Percentiles rank a stretch among this genome's conserved stretches.
These are phyloP conservation scores for Aspergillus tubingensis DNA, from an alignment of 2,329 filamentous ascomycete species.

Conservation along the genomic window DNA sequence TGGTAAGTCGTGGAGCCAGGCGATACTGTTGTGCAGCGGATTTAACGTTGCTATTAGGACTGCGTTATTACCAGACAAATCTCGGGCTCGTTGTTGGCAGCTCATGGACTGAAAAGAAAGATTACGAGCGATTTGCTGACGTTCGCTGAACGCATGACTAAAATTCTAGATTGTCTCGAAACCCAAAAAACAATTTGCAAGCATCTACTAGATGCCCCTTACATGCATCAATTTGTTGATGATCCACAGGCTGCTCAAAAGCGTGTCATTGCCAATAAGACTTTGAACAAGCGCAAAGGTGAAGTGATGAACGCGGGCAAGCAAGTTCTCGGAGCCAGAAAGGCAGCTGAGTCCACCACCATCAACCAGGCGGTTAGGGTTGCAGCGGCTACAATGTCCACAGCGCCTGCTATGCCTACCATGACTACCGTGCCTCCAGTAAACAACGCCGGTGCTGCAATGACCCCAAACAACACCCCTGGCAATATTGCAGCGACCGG, in stretches of 20 bases:
- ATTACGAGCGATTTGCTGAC: slow-evolving; percentile 15
- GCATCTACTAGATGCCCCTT: slow-evolving; percentile 39
- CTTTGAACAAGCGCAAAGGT: slow-evolving; percentile 36
- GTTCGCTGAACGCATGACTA: slow-evolving; percentile 26
- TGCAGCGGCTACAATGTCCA: background rate
- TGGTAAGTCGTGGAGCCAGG: slow-evolving; percentile 24
- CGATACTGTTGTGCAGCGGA: background rate
- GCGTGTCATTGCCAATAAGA: slow-evolving; percentile 37
- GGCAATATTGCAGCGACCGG: background rate
- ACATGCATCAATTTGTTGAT: slow-evolving; percentile 38
- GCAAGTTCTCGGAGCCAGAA: slow-evolving; percentile 19
- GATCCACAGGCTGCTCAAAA: slow-evolving; percentile 34
- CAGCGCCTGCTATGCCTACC: no score
- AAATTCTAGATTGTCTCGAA: slow-evolving; percentile 24
- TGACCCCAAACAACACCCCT: background rate
- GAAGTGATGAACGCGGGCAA: slow-evolving; percentile 37
- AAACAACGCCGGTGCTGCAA: background rate
- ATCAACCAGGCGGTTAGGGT: background rate
- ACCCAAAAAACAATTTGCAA: slow-evolving; percentile 44
- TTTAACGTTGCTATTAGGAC: slow-evolving; percentile 21
- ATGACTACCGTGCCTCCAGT: no score
- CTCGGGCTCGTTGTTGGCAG: slow-evolving; percentile 28
- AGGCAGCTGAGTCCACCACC: background rate
- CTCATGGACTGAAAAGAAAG: slow-evolving; percentile 27
- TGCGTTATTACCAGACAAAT: slow-evolving; percentile 27